Percentiles rank a stretch among this genome's conserved stretches.
Evolutionary conservation across 2,329 filamentous ascomycete species (phyloP).

Genomic region (Ophiostoma sp.): DNA sequence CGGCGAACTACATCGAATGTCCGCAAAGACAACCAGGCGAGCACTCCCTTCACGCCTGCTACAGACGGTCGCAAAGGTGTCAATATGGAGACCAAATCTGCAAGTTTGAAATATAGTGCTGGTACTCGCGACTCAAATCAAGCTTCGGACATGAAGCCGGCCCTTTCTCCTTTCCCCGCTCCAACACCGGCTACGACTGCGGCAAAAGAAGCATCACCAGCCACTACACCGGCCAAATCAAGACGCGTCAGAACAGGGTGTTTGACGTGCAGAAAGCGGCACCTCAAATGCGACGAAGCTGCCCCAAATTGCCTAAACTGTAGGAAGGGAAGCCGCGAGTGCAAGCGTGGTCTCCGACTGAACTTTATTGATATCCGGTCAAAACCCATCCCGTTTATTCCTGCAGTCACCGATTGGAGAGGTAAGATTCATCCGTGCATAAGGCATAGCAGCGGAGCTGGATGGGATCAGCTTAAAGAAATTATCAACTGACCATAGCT

Average conservation of each 20-base stretch:
- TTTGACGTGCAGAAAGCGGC: constrained; percentile 80
- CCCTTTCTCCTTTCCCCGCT: constrained; percentile 30
- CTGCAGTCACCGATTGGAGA: constrained; percentile 59
- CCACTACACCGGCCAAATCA: constrained; percentile 18
- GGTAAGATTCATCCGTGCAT: constrained; percentile 34
- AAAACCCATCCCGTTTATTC: constrained; percentile 59
- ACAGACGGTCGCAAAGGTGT: background rate
- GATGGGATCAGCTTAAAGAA: too few species aligned
- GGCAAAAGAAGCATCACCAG: background rate
- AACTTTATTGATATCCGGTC: constrained; percentile 87
- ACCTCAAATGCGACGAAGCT: constrained; percentile 85
- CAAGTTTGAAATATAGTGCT: background rate
- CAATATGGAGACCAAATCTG: background rate
- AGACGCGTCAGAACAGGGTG: constrained; percentile 65
- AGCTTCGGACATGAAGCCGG: background rate
- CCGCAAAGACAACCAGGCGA: background rate
- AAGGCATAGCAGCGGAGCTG: too few species aligned
- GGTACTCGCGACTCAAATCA: background rate
- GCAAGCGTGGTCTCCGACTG: constrained; percentile 77
- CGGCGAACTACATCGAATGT: background rate
- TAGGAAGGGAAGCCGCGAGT: constrained; percentile 76
- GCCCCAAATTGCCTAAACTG: constrained; percentile 66
- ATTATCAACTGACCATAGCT: background rate
- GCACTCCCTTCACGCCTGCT: background rate
- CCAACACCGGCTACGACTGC: background rate